These are phyloP conservation scores for Lanmaoa rubissima DNA, from an alignment of 768 basidiomycete genomes.

Conservation along the genomic window DNA sequence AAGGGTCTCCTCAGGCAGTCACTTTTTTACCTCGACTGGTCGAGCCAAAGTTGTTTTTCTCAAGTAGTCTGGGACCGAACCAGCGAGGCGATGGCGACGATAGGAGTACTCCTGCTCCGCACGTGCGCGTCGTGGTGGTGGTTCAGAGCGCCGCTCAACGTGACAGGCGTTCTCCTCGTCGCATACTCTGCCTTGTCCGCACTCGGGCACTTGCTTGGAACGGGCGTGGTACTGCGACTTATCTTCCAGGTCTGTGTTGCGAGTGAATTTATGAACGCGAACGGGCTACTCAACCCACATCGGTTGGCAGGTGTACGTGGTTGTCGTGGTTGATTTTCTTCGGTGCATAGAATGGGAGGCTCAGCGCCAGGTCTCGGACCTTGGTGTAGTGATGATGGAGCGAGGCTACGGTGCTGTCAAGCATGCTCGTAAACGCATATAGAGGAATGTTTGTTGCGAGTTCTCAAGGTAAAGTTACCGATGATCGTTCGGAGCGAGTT, in stretches of 20 bases:
- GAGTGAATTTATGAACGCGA: not conserved
- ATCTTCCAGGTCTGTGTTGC: slow-evolving; percentile 4
- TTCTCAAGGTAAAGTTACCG: not conserved
- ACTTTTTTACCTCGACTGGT: not conserved
- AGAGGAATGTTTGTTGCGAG: not conserved
- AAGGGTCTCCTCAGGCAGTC: not conserved
- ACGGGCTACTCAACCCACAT: not conserved
- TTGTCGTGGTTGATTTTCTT: not conserved
- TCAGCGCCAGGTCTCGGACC: not conserved
- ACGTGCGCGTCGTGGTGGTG: slow-evolving; percentile 7
- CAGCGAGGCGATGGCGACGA: not conserved
- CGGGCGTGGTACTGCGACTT: not conserved
- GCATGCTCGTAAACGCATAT: not conserved
- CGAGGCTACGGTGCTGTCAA: not conserved
- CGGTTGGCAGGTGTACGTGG: slow-evolving; percentile 1
- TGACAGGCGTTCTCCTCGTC: not conserved
- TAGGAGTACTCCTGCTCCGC: not conserved
- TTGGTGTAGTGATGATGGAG: not conserved
- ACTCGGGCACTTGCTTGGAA: not conserved
- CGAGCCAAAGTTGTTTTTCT: not conserved
- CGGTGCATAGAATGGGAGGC: slow-evolving; percentile 12
- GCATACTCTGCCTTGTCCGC: not conserved
- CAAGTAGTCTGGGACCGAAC: not conserved
- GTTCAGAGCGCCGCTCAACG: slow-evolving; percentile 3
- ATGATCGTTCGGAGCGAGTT: too few species aligned